Conservation (phyloP, 2,329 filamentous ascomycete genomes). For the Cladosporium sphaerospermum region DNA sequence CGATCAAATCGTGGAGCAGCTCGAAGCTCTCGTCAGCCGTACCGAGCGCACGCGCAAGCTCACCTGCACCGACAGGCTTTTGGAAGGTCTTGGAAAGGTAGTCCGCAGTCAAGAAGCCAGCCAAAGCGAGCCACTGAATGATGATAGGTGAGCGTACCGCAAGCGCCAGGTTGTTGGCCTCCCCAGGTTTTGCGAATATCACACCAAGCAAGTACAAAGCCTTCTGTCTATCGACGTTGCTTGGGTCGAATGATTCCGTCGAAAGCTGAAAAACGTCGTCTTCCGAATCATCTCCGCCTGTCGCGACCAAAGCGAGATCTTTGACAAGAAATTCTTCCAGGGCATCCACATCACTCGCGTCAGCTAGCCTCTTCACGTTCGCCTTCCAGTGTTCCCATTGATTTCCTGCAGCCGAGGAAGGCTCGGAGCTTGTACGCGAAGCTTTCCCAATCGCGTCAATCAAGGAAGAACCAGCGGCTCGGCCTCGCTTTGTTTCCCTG, state of each 20-base stretch:
- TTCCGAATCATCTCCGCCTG: slow-evolving; percentile 9
- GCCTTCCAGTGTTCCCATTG: slow-evolving; percentile 24
- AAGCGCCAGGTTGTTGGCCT: slow-evolving; percentile 13
- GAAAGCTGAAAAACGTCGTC: slow-evolving; percentile 39
- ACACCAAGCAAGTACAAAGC: slow-evolving; percentile 49
- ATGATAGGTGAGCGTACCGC: slow-evolving; percentile 37
- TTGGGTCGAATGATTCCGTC: slow-evolving; percentile 26
- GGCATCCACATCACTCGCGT: slow-evolving; percentile 18
- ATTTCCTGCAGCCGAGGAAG: not conserved
- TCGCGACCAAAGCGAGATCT: slow-evolving; percentile 17
- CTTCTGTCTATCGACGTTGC: slow-evolving; percentile 59
- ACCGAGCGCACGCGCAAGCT: slow-evolving; percentile 3
- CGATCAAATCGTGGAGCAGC: slow-evolving; percentile 7
- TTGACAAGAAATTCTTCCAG: slow-evolving; percentile 27
- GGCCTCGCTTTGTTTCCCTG: slow-evolving; percentile 32
- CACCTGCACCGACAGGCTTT: not conserved
- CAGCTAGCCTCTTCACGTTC: slow-evolving; percentile 20
- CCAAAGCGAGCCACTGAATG: slow-evolving; percentile 56
- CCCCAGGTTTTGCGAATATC: slow-evolving; percentile 35
- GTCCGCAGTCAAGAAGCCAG: slow-evolving; percentile 43
- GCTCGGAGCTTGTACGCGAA: not conserved
- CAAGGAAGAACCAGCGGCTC: slow-evolving; percentile 14
- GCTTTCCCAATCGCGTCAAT: slow-evolving; percentile 66
- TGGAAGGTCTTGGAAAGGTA: slow-evolving; percentile 38
- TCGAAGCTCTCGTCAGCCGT: slow-evolving; percentile 10